Evolutionary conservation across 257 asterid species (phyloP).

Genomic region (Petunia axillaris): DNA sequence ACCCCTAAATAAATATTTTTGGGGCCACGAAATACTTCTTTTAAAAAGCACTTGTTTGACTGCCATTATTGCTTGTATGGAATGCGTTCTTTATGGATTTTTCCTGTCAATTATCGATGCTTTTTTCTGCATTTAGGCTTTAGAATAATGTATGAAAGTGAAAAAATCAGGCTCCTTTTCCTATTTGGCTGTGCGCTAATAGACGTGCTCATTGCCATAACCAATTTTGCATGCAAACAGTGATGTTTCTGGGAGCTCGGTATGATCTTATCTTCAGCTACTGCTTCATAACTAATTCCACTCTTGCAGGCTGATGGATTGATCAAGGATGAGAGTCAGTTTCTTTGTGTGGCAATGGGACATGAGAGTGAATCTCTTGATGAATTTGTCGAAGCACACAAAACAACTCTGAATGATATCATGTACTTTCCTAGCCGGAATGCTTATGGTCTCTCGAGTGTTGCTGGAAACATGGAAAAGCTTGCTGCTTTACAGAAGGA

Average conservation of each 20-base stretch:
- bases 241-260: neutral
- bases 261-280: neutral
- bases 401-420: slow-evolving; percentile 74
- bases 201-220: neutral
- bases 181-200: neutral
- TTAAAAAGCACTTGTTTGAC: too few species aligned
- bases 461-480: slow-evolving; percentile 86
- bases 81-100: too few species aligned
- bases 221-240: neutral
- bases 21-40: neutral
- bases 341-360: slow-evolving; percentile 79
- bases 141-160: neutral
- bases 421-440: slow-evolving; percentile 87
- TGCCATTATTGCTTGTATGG: neutral
- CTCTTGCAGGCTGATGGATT: slow-evolving; percentile 70
- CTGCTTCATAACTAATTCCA: neutral
- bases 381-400: slow-evolving; percentile 82
- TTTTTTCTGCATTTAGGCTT: neutral
- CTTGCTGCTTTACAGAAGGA: slow-evolving; percentile 81
- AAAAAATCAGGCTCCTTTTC: neutral
- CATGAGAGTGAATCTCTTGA: slow-evolving; percentile 80
- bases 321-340: slow-evolving; percentile 61
- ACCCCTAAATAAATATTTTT: too few species aligned
- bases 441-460: slow-evolving; percentile 83
- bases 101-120: neutral